Base-by-base conservation (phyloP, 2,329 filamentous ascomycete genomes). In the Dactylellina cionopaga region DNA sequence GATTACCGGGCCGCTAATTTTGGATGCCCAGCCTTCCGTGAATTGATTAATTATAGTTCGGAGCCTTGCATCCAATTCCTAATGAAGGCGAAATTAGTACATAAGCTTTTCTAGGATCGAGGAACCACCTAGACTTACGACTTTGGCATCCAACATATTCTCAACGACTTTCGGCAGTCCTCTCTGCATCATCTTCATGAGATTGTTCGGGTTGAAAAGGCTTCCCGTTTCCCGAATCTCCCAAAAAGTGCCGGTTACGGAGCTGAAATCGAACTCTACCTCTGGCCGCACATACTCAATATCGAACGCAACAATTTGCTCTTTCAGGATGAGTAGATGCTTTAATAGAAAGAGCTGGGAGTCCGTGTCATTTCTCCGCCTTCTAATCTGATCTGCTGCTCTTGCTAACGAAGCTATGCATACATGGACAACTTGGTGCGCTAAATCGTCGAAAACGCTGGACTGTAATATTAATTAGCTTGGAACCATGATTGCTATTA, bases 281-380 rank as follows among this genome's bases (percentile, higher is more conserved):
- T 90, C 88, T 2, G 88, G 87, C 1, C 86, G 85, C 17, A 89
- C 86, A 76, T 86, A 90, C 78, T 90, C 93, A 75, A 99, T 97
- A 81, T 99, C 95, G 74, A 99, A 92, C 7, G 93, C 93, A 24
- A 99, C 89, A 55, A 99, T 90, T 79, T 97, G 92, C 79, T 97
- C 96, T 81, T 98, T 98, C 55, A 99, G 86, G 52, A 97, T 89
- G 52, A 99, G 89, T 1, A 99, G 85, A 79, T 99, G 96, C 77
- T 94, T 95, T 77, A 99, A 89, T 78, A 97, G 89, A 81, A 99
- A 99, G 3, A 99, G 85, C 76, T 96, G 91, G 0, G 90, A 87
- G 79, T 98, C 92, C 5, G 89, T 85, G 1, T 86, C 85, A 79
- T 19, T 85, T 83, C 63, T 80, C 78, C 75, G 71, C 83, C 85